phyloP scores from a whole-genome alignment of 1,284 basidiomycete species.

The Ceratobasidium theobromae region DNA sequence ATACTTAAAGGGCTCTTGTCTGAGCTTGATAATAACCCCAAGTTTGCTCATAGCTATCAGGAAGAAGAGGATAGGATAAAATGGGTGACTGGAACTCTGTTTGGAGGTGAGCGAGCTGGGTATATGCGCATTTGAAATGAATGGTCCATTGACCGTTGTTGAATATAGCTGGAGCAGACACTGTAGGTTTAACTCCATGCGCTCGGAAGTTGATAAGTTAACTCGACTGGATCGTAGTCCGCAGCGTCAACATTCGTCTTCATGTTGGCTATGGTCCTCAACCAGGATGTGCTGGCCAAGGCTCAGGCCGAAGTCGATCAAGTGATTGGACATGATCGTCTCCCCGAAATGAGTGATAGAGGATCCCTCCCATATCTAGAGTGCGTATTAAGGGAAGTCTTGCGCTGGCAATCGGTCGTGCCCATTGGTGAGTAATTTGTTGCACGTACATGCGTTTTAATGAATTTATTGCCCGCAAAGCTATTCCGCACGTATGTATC shows the following conservation, averaged over 20 bases:
- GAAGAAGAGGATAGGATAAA: slow-evolving; percentile 11
- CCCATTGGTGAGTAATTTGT: slow-evolving; percentile 18
- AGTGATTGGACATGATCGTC: slow-evolving; percentile 18
- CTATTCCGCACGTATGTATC: slow-evolving; percentile 22
- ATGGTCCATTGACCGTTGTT: neutral
- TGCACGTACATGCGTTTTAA: neutral
- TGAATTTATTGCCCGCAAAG: neutral
- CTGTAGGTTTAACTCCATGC: neutral
- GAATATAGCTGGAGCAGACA: slow-evolving; percentile 16
- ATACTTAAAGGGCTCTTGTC: slow-evolving; percentile 2
- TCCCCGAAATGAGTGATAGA: slow-evolving; percentile 28
- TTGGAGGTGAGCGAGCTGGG: neutral
- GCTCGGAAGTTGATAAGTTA: neutral
- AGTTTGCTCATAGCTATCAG: too few relatives aligned
- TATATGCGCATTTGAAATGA: neutral
- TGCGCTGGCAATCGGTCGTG: slow-evolving; percentile 19
- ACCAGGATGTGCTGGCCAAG: slow-evolving; percentile 28
- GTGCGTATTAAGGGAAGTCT: slow-evolving; percentile 15
- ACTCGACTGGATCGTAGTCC: too few relatives aligned
- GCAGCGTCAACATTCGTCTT: neutral
- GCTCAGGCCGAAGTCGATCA: slow-evolving; percentile 27
- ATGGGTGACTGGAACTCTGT: slow-evolving; percentile 23
- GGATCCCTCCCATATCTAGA: slow-evolving; percentile 9
- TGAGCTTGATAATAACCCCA: neutral
- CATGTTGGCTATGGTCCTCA: slow-evolving; percentile 22